Base-by-base conservation (phyloP, 345 rosid species). In the Balakata baccata region DNA sequence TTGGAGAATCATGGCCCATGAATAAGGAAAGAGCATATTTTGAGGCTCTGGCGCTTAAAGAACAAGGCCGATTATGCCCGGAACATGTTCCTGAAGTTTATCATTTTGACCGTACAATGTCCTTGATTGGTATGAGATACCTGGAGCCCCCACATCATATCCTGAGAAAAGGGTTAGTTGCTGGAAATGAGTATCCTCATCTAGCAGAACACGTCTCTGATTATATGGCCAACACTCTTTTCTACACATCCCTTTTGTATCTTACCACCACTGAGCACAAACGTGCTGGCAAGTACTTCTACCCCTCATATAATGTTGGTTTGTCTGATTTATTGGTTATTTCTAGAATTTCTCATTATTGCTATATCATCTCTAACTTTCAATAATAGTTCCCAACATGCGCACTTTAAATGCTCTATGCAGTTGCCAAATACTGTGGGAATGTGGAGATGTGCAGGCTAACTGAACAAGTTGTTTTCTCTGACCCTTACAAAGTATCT, bases 1-100 rank as follows among this genome's bases (percentile, higher is more conserved):
- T 95, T 11, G 99, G 99, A 64, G 99, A 92, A 71, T 86, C 98
- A 0, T 95, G 98, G 98, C 97, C 99, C 13, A 88, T 95, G 97
- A 90, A 94, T 0, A 95, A 89, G 84, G 97, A 95, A 79, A 81
- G 99, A 73, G 92, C 98, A 37, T 92, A 91, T 75, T 95, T 91
- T 69, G 99, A 95, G 82, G 86, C 87, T 23, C 0, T 77, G 25
- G 86, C 93, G n/a, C 79, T 91, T 79, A 86, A 80, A 82, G 86
- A 87, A 79, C 94, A 95, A 20, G 89, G 93, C 11, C 60, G 45
- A 43, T 81, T 90, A 73, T 86, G 92, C 66, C 90, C 97, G 0
- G 85, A 82, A 46, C 92, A 92, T 85, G 99, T 91, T 71, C 99
- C 99, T 3, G 85, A 91, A 81, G 93, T 95, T 62, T 92, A 95